Evolutionary conservation across 768 basidiomycete species (phyloP), one percentile per base, ranked within the genome.

Genomic region (Rhizopogon vinicolor): DNA sequence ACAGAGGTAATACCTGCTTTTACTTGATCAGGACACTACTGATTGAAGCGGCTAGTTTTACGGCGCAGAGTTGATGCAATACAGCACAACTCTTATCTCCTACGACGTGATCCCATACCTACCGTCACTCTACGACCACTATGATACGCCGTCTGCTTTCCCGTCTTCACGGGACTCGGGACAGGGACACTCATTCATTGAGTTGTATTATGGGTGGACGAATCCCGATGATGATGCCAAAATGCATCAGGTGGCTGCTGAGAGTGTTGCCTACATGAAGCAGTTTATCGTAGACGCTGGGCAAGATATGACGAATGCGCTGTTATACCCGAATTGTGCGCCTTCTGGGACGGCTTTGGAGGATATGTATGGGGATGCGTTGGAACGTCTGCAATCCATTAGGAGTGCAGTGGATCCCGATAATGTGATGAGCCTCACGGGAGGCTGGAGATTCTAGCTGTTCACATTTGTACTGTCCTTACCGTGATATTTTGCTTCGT

Each of bases 401-500:
- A 83, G 79, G 62, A 61, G 57, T 54, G 53, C 49, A 19, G 72
- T 81, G 52, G 87, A 89, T 65, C 86, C 87, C 0, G 50, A 67
- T 9, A 75, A 82, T 63, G 75, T 87, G 41, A 89, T 89, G 85
- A 78, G 75, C 13, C 77, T 86, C 13, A 75, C 86, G 16, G 87
- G 86, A 4, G 86, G 85, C 7, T 86, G 78, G 67, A 87, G 84
- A 67, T 68, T 83, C 45, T 46, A 31, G n/a, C 10, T 31, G 44
- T 33, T 10, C 31, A 33, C 2, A 33, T 33, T 33, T 33, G 10
- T 33, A 10, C 31, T 33, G 31, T 33, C 31, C 31, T 33, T 33
- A 33, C 31, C 8, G 31, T 33, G 31, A 33, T 10, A 33, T 9
- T 33, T 33, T 33, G 9, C 31, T 33, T 33, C 31, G 31, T 8